Evolutionary conservation across 441 rosid genomes (phyloP).

Genomic region (Corymbia calophylla): DNA sequence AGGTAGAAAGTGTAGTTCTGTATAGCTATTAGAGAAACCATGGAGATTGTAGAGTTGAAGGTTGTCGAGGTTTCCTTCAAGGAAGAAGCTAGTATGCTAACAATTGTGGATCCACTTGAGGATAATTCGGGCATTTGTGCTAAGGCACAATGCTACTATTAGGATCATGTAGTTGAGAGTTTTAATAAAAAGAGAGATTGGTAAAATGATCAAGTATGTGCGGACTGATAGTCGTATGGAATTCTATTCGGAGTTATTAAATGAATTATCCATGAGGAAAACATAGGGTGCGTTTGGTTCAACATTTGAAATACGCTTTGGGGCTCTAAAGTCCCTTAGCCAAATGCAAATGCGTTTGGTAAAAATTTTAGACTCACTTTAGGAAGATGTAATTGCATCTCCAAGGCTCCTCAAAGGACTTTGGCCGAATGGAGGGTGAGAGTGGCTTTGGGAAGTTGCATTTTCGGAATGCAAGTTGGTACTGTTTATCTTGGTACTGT

Average conservation of each 20-base stretch:
- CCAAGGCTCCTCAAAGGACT: too few relatives aligned
- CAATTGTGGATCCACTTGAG: neutral
- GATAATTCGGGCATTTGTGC: neutral
- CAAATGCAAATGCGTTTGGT: too few relatives aligned
- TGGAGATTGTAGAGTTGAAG: neutral
- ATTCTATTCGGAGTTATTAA: neutral
- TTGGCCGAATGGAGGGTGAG: too few relatives aligned
- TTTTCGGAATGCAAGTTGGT: too few relatives aligned
- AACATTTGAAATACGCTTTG: too few relatives aligned
- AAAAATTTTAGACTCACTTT: too few relatives aligned
- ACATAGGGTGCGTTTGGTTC: too few relatives aligned
- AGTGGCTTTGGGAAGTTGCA: too few relatives aligned
- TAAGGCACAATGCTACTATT: neutral
- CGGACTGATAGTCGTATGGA: neutral
- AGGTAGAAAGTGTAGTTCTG: rapidly evolving
- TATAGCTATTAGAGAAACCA: rapidly evolving
- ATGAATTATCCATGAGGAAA: neutral
- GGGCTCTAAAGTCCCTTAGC: too few relatives aligned
- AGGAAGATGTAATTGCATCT: too few relatives aligned
- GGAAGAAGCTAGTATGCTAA: neutral
- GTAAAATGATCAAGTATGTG: neutral
- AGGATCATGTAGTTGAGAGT: neutral
- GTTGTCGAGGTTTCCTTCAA: too few relatives aligned
- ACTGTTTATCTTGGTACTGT: too few relatives aligned
- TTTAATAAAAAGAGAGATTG: neutral